Base-by-base conservation (phyloP, 1,284 basidiomycete species). In the Rhodofomes roseus region DNA sequence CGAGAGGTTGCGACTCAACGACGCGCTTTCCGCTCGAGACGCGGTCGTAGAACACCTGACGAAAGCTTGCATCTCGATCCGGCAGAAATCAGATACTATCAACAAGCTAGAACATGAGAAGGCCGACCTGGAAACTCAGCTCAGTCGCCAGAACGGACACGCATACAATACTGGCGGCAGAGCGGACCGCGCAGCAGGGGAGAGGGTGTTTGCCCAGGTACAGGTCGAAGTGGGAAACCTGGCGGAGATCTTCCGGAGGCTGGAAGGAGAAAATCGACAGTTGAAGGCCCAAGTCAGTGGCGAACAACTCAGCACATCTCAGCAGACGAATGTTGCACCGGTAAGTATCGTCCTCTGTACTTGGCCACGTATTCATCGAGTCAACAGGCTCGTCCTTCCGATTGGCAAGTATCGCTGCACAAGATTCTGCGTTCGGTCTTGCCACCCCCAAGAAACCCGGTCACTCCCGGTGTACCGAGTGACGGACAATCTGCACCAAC, bases 11-110 rank as follows among this genome's bases (percentile, higher is more conserved):
- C 82, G 81, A 43, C 78, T 84, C 2, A 69, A 72, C 18, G 87
- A 90, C 65, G 86, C 85, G 1, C 70, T 86, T 56, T 75, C 73
- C 39, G 87, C 88, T 29, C 82, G 89, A 44, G 89, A 91, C 68
- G 79, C 78, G 37, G 81, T 81, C n/a, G 81, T 87, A 1, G 71
- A 80, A 41, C 82, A 81, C 29, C 79, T 91, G n/a, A 76, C 80
- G 29, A 79, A 83, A 46, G 86, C 86, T 2, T 87, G 85, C 66
- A 71, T 75, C 25, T 83, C 84, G 0, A 74, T 90, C 60, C 79
- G 81, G 34, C 79, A 86, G 66, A 90, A 90, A 72, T 75, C 80
- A 2, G 71, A 75, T 18, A 69, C 74, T 8, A 82, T 90, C 58
- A 76, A 80, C 36, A 72, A 69, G 4, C 71, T 89, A 36, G 77